These are phyloP conservation scores for Panaeolus papilionaceus DNA, from an alignment of 768 basidiomycete species.

Conservation along the genomic window DNA sequence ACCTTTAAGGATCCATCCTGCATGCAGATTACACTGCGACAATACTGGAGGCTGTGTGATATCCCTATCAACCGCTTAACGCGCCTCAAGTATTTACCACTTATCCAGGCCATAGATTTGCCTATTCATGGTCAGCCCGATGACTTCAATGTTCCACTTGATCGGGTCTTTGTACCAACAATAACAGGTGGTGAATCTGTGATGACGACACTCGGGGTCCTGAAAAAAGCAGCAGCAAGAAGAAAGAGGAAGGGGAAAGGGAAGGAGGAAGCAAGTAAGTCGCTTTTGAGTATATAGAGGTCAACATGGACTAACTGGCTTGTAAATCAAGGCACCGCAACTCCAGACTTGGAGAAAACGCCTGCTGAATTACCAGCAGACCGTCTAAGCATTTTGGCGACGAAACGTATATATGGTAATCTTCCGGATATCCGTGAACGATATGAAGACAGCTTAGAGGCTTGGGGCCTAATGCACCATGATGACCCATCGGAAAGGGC, in stretches of 20 bases:
- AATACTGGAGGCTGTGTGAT: background rate
- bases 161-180: background rate
- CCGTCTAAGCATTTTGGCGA: too few relatives aligned
- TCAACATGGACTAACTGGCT: too few relatives aligned
- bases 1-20: conserved; percentile 30
- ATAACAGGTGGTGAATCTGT: background rate
- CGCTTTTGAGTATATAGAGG: too few relatives aligned
- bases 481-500: background rate
- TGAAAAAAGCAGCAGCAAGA: background rate
- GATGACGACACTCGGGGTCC: background rate
- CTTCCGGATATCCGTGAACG: background rate
- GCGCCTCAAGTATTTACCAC: background rate
- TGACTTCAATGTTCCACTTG: background rate
- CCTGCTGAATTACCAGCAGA: too few relatives aligned
- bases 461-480: background rate
- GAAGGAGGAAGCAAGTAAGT: background rate
- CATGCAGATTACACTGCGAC: conserved; percentile 31
- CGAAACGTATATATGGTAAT: background rate
- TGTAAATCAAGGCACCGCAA: too few relatives aligned
- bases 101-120: background rate
- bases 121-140: background rate
- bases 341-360: too few relatives aligned
- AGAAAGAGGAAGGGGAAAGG: conserved; percentile 6
- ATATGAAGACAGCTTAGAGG: background rate
- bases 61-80: background rate